These are phyloP conservation scores for Orbilia oligospora DNA, from an alignment of 2,329 filamentous ascomycete genomes.

Conservation along the genomic window DNA sequence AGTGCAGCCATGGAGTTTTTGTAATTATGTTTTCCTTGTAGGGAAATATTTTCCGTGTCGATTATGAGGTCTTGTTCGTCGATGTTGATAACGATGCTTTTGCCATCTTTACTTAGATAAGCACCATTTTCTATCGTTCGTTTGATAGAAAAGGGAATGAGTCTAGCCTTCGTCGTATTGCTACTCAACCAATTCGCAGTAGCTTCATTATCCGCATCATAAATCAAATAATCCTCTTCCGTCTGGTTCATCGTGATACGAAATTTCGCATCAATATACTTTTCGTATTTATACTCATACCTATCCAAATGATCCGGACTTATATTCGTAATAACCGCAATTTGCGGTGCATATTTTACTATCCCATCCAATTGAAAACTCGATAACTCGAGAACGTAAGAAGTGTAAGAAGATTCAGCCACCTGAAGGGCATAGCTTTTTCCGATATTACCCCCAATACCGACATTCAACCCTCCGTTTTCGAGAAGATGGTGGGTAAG, in stretches of 20 bases:
- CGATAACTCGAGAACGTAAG: slow-evolving; percentile 22
- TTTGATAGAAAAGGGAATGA: slow-evolving; percentile 13
- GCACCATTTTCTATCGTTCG: background rate
- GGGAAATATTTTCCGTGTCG: background rate
- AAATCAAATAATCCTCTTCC: slow-evolving; percentile 23
- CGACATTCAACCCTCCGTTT: background rate
- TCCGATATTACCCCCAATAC: slow-evolving; percentile 26
- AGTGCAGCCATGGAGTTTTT: slow-evolving; percentile 10
- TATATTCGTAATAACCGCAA: slow-evolving; percentile 34
- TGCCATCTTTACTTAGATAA: slow-evolving; percentile 5
- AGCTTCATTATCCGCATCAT: slow-evolving; percentile 16
- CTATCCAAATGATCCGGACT: slow-evolving; percentile 29
- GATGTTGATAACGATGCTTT: slow-evolving; percentile 10
- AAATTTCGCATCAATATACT: slow-evolving; percentile 26
- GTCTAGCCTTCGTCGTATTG: background rate
- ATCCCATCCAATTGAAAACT: slow-evolving; percentile 37
- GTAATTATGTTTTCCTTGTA: slow-evolving; percentile 16
- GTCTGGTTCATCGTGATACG: slow-evolving; percentile 35
- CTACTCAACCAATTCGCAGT: background rate
- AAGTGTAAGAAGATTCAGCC: background rate
- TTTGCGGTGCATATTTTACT: slow-evolving; percentile 16
- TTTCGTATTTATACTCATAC: slow-evolving; percentile 31
- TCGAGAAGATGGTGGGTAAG: slow-evolving; percentile 18
- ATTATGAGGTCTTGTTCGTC: background rate
- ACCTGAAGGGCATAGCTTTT: slow-evolving; percentile 25